Conservation (phyloP, 805 yeast genomes). For the Myxozyma kluyveri region DNA sequence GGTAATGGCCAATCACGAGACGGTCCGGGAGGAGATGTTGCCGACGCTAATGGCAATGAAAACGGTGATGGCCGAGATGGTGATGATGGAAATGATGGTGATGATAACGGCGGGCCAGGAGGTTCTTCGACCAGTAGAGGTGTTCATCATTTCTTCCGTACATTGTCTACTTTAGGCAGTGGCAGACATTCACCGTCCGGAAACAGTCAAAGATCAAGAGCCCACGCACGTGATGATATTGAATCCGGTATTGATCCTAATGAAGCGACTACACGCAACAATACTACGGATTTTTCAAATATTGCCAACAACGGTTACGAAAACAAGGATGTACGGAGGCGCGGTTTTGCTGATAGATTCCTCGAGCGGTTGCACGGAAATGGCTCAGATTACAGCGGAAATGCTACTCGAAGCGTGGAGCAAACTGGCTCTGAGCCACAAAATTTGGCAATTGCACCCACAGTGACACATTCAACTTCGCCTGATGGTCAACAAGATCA, state of each 20-base stretch:
- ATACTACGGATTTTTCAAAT: not conserved
- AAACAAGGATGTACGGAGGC: not conserved
- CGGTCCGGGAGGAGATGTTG: not conserved
- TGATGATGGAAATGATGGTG: not conserved
- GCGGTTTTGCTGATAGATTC: not conserved
- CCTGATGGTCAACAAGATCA: not conserved
- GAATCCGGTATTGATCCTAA: not conserved
- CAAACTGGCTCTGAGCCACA: too few relatives aligned
- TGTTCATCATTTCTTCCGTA: not conserved
- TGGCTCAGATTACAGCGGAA: too few relatives aligned
- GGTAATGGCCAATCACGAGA: not conserved
- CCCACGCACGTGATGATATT: not conserved
- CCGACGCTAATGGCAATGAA: not conserved
- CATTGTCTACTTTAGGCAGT: not conserved
- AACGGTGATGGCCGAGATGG: not conserved
- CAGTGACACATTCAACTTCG: not conserved
- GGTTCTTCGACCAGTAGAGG: not conserved
- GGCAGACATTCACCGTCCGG: too few relatives aligned
- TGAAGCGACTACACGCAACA: not conserved
- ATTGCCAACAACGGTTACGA: not conserved
- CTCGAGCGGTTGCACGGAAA: not conserved
- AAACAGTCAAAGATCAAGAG: not conserved
- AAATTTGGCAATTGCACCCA: not conserved
- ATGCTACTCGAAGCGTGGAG: not conserved
- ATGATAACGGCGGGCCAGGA: not conserved